phyloP scores from a whole-genome alignment of 2,329 filamentous ascomycete genomes.

The Pseudocercospora macadamiae region DNA sequence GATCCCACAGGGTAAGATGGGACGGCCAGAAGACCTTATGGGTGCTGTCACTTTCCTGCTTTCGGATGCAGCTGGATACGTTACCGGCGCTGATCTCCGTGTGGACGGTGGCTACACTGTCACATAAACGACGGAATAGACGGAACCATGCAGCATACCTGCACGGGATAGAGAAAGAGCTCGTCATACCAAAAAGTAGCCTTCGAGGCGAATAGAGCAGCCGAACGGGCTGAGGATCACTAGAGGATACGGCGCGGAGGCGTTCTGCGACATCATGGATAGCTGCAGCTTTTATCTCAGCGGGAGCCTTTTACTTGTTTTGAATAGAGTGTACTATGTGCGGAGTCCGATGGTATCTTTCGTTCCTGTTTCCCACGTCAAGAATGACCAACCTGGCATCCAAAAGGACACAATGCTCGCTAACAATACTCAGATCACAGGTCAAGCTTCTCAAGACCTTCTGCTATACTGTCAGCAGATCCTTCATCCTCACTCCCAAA shows the following conservation, averaged over 20 bases:
- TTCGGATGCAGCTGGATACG: constrained; percentile 76
- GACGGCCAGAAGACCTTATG: constrained; percentile 87
- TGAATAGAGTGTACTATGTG: not conserved
- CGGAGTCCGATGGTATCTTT: not conserved
- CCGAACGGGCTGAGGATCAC: not conserved
- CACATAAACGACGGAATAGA: constrained; percentile 33
- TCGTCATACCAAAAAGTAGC: not conserved
- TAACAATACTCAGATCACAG: not conserved
- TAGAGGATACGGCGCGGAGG: constrained; percentile 1
- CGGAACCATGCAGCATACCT: not conserved
- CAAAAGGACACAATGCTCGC: too few species aligned
- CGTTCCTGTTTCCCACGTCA: not conserved
- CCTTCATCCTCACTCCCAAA: constrained; percentile 21
- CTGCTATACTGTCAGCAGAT: not conserved
- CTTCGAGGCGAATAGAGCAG: not conserved
- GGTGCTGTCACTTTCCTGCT: constrained; percentile 86
- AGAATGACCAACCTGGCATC: too few species aligned
- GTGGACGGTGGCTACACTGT: constrained; percentile 50
- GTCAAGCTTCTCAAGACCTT: not conserved
- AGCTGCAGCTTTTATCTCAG: not conserved
- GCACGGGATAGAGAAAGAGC: not conserved
- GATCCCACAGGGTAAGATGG: constrained; percentile 94
- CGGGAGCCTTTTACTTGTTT: not conserved
- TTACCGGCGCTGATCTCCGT: constrained; percentile 57
- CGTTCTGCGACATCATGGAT: not conserved